These are phyloP conservation scores for Neurospora sp. DNA, from an alignment of 495 filamentous ascomycete genomes.

Conservation along the genomic window DNA sequence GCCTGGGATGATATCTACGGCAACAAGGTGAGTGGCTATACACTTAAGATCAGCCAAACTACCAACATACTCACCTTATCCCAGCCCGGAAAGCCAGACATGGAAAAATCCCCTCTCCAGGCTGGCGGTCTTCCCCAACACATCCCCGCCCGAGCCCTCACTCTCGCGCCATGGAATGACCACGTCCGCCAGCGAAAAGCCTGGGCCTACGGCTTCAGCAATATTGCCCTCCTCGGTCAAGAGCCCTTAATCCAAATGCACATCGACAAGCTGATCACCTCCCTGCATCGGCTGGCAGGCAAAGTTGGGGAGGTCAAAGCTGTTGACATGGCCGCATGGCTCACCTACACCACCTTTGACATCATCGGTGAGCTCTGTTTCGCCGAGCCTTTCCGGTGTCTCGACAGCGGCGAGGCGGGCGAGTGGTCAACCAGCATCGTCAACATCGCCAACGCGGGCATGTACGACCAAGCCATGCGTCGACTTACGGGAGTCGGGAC, in stretches of 20 bases:
- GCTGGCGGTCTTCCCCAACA: constrained; percentile 21
- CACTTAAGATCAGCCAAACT: constrained; percentile 26
- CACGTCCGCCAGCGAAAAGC: constrained; percentile 44
- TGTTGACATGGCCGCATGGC: constrained; percentile 38
- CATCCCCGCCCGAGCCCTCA: constrained; percentile 6
- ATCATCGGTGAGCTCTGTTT: constrained; percentile 53
- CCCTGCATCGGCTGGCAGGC: constrained; percentile 4
- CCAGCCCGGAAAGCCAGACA: constrained; percentile 19
- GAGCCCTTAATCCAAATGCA: constrained; percentile 34
- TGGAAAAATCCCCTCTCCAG: constrained; percentile 38
- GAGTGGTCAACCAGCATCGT: constrained; percentile 14
- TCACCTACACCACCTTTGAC: constrained; percentile 45
- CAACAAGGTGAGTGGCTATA: constrained; percentile 18
- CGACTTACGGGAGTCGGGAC: constrained; percentile 14
- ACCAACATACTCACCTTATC: constrained; percentile 28
- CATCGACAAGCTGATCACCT: constrained; percentile 16
- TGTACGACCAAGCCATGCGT: constrained; percentile 13
- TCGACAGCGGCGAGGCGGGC: constrained; percentile 24
- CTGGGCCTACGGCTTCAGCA: constrained; percentile 39
- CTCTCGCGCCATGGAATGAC: constrained; percentile 8
- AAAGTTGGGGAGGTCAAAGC: constrained; percentile 7
- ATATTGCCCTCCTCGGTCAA: constrained; percentile 29
- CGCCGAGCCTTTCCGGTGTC: constrained; percentile 47
- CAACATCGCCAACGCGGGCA: constrained; percentile 5
- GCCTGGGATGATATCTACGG: constrained; percentile 44